phyloP scores from a whole-genome alignment of 371 early-diverging fungal genomes.

The Syncephalis plumigaleata region DNA sequence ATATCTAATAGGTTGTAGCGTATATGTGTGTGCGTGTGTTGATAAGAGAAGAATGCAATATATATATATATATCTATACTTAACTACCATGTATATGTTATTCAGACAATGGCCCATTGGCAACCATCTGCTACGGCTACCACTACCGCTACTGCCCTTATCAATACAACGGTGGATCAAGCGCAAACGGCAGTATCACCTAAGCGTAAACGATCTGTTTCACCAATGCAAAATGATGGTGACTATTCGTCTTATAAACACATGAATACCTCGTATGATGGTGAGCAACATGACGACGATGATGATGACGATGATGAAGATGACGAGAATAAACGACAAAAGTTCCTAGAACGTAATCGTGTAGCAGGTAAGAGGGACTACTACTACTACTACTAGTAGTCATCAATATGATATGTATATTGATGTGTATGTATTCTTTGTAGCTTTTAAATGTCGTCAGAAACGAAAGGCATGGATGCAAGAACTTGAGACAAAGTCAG shows the following conservation, averaged over 20 bases:
- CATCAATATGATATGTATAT: not conserved
- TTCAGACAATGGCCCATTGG: not conserved
- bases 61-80: not conserved
- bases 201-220: not conserved
- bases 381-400: too few species aligned
- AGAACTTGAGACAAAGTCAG: constrained; percentile 38
- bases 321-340: constrained; percentile 24
- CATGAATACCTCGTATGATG: not conserved
- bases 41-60: too few species aligned
- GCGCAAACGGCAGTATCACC: not conserved
- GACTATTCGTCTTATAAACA: too few species aligned
- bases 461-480: constrained; percentile 57
- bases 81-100: not conserved
- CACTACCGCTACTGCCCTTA: too few species aligned
- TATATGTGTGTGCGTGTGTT: not conserved
- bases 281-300: not conserved
- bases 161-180: not conserved
- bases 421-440: not conserved
- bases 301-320: constrained; percentile 8
- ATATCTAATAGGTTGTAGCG: too few species aligned
- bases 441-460: constrained; percentile 60
- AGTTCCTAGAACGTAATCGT: constrained; percentile 57
- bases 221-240: too few species aligned
- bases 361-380: constrained; percentile 19
- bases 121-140: too few species aligned